These are phyloP conservation scores for Umbelopsis sp. DNA, from an alignment of 371 early-diverging fungal species.

Conservation along the genomic window DNA sequence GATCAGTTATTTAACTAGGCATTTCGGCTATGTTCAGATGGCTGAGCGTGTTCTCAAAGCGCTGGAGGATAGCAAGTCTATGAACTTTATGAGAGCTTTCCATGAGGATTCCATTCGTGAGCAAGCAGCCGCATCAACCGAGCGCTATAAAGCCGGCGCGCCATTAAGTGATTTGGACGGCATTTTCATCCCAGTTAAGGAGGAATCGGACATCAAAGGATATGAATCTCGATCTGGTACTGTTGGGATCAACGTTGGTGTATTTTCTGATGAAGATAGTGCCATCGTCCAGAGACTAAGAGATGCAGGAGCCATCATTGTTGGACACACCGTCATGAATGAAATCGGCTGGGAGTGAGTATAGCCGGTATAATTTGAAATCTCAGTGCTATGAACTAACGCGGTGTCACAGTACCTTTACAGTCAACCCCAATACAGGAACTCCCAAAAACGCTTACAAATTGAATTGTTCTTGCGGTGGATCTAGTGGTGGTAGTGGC, in stretches of 20 bases:
- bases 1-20: not conserved
- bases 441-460: slow-evolving; percentile 74
- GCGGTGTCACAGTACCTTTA: slow-evolving; percentile 28
- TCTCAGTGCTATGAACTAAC: not conserved
- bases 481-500: slow-evolving; percentile 71
- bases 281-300: slow-evolving; percentile 50
- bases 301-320: slow-evolving; percentile 60
- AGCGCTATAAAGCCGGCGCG: slow-evolving; percentile 51
- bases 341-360: slow-evolving; percentile 59
- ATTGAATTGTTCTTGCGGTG: slow-evolving; percentile 64
- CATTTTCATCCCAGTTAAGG: slow-evolving; percentile 61
- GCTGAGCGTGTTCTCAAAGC: slow-evolving; percentile 27
- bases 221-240: slow-evolving; percentile 65
- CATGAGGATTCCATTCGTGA: slow-evolving; percentile 38
- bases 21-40: slow-evolving; percentile 22
- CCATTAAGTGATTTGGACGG: slow-evolving; percentile 72
- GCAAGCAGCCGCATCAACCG: slow-evolving; percentile 64
- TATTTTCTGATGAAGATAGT: slow-evolving; percentile 56
- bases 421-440: slow-evolving; percentile 59
- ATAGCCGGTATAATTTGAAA: not conserved
- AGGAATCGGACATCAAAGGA: slow-evolving; percentile 60
- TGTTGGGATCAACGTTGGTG: slow-evolving; percentile 51
- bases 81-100: slow-evolving; percentile 47
- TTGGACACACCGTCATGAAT: slow-evolving; percentile 66
- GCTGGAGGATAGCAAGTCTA: slow-evolving; percentile 22